Evolutionary conservation across 225 moss, liverwort and hornwort genomes (phyloP).

Genomic region (Straminergon stramineum): DNA sequence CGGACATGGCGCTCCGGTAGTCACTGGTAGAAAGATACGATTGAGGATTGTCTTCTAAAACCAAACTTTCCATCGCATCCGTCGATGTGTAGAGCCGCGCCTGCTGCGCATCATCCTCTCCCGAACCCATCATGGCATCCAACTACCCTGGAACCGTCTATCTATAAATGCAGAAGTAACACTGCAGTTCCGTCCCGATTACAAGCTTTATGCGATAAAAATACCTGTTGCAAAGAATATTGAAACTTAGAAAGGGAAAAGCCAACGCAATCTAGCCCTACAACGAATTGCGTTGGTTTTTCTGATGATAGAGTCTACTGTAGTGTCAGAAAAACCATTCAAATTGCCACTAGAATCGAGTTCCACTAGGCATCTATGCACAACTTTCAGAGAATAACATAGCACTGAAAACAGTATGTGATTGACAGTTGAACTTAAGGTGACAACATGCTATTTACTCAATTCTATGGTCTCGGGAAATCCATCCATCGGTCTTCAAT

Average conservation of each 20-base stretch:
- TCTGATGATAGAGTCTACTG: too few species aligned
- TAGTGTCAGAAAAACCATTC: not conserved
- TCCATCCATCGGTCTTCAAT: not conserved
- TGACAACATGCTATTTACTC: not conserved
- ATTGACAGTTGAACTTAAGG: not conserved
- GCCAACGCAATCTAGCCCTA: not conserved
- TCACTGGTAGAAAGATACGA: conserved; percentile 87
- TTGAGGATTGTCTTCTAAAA: conserved; percentile 76
- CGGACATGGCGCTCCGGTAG: conserved; percentile 85
- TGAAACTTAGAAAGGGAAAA: not conserved
- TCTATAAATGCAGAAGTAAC: not conserved
- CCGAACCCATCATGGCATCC: conserved; percentile 85
- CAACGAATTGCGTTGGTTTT: too few species aligned
- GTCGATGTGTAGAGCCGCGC: conserved; percentile 74
- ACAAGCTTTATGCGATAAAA: not conserved
- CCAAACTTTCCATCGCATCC: conserved; percentile 93
- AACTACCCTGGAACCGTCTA: not conserved
- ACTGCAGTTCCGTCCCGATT: not conserved
- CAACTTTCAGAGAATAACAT: not conserved
- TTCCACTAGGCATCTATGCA: not conserved
- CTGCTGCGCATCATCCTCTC: conserved; percentile 78
- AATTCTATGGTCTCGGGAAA: not conserved
- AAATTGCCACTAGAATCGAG: not conserved
- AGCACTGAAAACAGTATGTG: not conserved
- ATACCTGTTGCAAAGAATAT: not conserved